These are phyloP conservation scores for Cudoniella acicularis DNA, from an alignment of 495 filamentous ascomycete species.

Conservation along the genomic window DNA sequence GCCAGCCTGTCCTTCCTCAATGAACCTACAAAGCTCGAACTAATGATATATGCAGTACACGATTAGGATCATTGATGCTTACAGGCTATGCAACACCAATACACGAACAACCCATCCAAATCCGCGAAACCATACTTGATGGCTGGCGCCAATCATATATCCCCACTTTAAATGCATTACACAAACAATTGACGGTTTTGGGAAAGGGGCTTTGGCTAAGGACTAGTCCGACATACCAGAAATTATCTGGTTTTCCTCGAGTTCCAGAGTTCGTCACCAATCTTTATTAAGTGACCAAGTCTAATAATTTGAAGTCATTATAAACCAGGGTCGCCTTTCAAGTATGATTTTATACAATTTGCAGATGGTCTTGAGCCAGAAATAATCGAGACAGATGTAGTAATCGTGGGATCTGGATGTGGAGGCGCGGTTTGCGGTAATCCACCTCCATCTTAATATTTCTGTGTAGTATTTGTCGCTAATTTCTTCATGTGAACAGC, in stretches of 20 bases:
- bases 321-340: constrained; percentile 46
- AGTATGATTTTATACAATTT: constrained; percentile 49
- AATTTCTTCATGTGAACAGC: no score
- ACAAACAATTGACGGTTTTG: constrained; percentile 52
- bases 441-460: no score
- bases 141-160: constrained; percentile 57
- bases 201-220: constrained; percentile 57
- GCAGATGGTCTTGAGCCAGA: constrained; percentile 31
- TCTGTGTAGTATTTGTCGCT: no score
- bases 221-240: constrained; percentile 52
- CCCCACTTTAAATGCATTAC: constrained; percentile 50
- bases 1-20: no score
- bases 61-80: constrained; percentile 61
- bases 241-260: constrained; percentile 59
- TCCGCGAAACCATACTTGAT: constrained; percentile 58
- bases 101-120: constrained; percentile 55
- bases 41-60: constrained; percentile 46
- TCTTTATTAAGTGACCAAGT: not conserved
- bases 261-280: constrained; percentile 41
- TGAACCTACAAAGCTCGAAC: not conserved
- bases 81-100: constrained; percentile 63
- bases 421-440: constrained; percentile 67
- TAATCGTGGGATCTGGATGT: constrained; percentile 83
- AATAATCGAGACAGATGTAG: constrained; percentile 71
- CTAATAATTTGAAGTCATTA: constrained; percentile 39